These are phyloP conservation scores for Myxozyma neglecta DNA, from an alignment of 805 yeast genomes.

Conservation along the genomic window DNA sequence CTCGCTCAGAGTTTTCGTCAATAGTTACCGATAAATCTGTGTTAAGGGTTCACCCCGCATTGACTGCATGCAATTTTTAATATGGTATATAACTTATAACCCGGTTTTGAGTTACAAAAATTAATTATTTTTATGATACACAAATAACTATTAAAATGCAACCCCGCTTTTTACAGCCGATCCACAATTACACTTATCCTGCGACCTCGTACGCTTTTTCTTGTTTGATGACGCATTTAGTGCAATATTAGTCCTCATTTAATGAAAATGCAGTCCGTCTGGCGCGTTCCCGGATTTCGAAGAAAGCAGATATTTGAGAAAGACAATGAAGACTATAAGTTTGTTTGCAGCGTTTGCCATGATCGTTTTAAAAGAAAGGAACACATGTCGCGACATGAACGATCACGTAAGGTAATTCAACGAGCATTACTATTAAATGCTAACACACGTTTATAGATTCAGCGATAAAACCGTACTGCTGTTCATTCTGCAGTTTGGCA, in stretches of 20 bases:
- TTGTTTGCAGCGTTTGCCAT: neutral
- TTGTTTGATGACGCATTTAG: too few species aligned
- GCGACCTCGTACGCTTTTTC: too few species aligned
- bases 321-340: neutral
- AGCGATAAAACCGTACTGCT: neutral
- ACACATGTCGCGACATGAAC: neutral
- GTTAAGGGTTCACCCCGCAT: too few species aligned
- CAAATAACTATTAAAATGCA: too few species aligned
- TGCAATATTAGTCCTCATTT: neutral
- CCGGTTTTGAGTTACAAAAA: too few species aligned
- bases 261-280: neutral
- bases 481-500: neutral
- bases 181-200: too few species aligned
- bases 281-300: neutral
- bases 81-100: too few species aligned
- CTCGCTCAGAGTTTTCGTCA: too few species aligned
- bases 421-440: neutral
- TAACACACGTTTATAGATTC: neutral
- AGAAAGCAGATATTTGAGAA: neutral
- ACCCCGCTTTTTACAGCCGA: too few species aligned
- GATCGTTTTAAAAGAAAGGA: conserved; percentile 1
- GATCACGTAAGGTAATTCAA: neutral
- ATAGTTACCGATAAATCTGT: too few species aligned
- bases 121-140: too few species aligned
- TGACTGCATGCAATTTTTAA: too few species aligned